Evolutionary conservation across 2,329 filamentous ascomycete genomes (phyloP), one percentile per base, ranked within the genome.

Genomic region (Aspergillus flavus): DNA sequence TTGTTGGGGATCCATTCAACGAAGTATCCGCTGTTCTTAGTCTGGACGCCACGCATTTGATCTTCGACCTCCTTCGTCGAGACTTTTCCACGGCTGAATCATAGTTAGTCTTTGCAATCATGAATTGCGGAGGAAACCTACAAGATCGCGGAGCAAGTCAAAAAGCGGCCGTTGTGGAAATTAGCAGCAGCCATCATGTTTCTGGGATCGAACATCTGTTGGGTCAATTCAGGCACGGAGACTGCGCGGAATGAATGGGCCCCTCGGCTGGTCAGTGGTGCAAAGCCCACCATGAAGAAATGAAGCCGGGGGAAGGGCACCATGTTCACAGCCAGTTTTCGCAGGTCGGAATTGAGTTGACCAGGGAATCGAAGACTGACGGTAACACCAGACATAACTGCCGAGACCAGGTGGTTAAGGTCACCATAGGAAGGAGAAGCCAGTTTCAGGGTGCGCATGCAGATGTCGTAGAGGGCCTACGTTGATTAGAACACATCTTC

Each of bases 1-100:
- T 99, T 99, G 91, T 99, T 98, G 84, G 95, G 95, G 77, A 99
- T 99, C 95, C 95, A 99, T 87, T 99, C 95, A 73, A 99, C 95
- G 80, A 99, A 99, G 90, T 99, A 99, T 71, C 92, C 92, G 63
- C 91, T 91, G 90, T 99, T 99, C 91, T 98, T 98, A 91, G 91
- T 97, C 88, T 99, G 95, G 74, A 98, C 91, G 81, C 96, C 97
- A 85, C 93, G 93, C 93, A 98, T 98, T 88, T 99, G 95, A 83
- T 99, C 95, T 87, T 99, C 95, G 68, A 99, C 95, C 86, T 99
- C 95, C 89, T 98, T 98, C 94, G 98, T 98, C 80, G 94, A 96
- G 80, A 99, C 93, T 88, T 97, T 97, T 79, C 95, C 95, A 83
- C 95, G 95, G 93, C 89, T 91, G 64, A 23, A 59, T 55, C 19